These are phyloP conservation scores for Phoma sp. DNA, from an alignment of 2,329 filamentous ascomycete species.

Conservation along the genomic window DNA sequence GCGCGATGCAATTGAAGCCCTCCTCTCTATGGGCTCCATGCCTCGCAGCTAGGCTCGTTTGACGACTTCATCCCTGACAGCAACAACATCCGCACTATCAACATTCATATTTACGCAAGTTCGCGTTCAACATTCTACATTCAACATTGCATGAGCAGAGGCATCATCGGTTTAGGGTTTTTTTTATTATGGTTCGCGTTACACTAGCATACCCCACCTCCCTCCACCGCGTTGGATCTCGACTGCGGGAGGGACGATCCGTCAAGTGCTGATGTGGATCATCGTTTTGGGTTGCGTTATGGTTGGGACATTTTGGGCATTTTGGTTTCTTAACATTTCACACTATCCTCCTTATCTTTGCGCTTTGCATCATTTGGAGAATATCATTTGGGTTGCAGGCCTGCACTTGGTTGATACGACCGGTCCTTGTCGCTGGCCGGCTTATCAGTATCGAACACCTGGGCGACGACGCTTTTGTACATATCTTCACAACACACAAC, in stretches of 20 bases:
- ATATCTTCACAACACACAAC: constrained; percentile 9
- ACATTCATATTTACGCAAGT: neutral
- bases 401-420: neutral
- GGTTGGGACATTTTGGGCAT: constrained; percentile 7
- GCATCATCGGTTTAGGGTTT: constrained; percentile 5
- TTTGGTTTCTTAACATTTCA: constrained; percentile 32
- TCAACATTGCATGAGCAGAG: constrained; percentile 17
- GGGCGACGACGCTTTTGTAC: constrained; percentile 5
- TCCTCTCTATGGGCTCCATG: constrained; percentile 79
- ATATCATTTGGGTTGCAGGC: constrained; percentile 2
- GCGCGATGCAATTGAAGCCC: constrained; percentile 81
- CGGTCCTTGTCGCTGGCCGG: constrained; percentile 1
- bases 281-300: constrained; percentile 7
- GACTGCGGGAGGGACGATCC: constrained; percentile 40
- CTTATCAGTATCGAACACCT: neutral
- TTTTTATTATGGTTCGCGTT: constrained; percentile 26
- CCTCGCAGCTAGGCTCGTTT: constrained; percentile 35
- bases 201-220: constrained; percentile 29
- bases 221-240: constrained; percentile 29
- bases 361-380: constrained; percentile 10
- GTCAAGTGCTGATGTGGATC: constrained; percentile 53
- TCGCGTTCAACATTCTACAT: constrained; percentile 8
- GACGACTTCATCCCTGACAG: neutral
- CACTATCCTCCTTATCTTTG: constrained; percentile 19
- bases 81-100: neutral